phyloP scores from a whole-genome alignment of 192 early-diverging fungal genomes.

The Rhizophlyctis rosea region DNA sequence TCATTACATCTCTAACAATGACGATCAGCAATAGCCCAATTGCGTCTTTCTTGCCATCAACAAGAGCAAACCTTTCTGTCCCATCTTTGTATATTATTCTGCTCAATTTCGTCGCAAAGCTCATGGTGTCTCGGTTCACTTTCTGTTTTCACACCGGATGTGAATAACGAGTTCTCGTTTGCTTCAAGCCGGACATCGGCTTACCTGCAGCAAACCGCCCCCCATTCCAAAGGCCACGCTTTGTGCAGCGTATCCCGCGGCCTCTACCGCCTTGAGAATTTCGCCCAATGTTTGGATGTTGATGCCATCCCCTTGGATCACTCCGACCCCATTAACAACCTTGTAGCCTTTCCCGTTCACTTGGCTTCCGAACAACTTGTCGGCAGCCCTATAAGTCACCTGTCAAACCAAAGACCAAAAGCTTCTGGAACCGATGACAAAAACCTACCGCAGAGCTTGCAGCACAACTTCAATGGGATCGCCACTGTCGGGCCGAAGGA shows the following conservation, averaged over 20 bases:
- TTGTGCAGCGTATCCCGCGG: conserved; percentile 66
- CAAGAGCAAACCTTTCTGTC: conserved; percentile 31
- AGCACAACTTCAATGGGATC: conserved; percentile 76
- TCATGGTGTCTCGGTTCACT: conserved; percentile 82
- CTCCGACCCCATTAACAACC: conserved; percentile 61
- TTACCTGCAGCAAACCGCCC: conserved; percentile 62
- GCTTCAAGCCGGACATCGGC: not conserved
- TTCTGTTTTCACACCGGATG: conserved; percentile 50
- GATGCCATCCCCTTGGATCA: conserved; percentile 87
- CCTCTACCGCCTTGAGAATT: conserved; percentile 57
- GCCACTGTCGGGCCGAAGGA: conserved; percentile 83
- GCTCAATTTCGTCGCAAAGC: conserved; percentile 80
- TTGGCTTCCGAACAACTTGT: conserved; percentile 66
- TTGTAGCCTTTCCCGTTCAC: conserved; percentile 77
- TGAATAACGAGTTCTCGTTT: not conserved
- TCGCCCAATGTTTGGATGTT: conserved; percentile 44
- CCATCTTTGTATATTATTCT: conserved; percentile 69
- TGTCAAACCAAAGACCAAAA: not conserved
- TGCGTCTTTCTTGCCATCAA: no score
- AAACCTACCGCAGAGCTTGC: conserved; percentile 59
- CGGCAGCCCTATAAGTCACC: conserved; percentile 50
- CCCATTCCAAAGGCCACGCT: conserved; percentile 86
- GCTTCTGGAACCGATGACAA: not conserved
- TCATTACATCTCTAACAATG: conserved; percentile 73
- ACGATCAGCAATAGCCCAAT: no score